Evolutionary conservation across 2,329 filamentous ascomycete species (phyloP).

Genomic region (Pseudogymnoascus sp.): DNA sequence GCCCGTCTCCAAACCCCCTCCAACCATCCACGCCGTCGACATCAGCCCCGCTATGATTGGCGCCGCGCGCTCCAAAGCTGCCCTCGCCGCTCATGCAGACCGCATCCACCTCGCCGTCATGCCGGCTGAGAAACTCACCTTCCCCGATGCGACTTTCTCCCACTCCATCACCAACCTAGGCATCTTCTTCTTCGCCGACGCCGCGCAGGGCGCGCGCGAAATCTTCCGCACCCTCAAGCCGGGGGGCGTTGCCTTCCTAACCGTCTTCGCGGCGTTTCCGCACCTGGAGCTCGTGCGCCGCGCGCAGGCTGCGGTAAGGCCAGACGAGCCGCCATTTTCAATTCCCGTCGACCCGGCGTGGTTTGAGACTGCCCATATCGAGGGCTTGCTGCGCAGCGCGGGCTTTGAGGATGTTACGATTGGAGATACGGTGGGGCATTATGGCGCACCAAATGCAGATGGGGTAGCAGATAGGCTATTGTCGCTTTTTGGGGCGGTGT

Average conservation of each 20-base stretch:
- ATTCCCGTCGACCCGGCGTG: not conserved
- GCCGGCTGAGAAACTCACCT: constrained; percentile 24
- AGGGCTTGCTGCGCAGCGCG: not conserved
- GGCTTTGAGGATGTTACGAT: not conserved
- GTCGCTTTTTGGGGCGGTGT: not conserved
- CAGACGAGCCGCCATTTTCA: not conserved
- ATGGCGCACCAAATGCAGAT: not conserved
- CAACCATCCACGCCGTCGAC: constrained; percentile 22
- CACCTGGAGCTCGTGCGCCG: not conserved
- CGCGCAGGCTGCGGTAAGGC: not conserved
- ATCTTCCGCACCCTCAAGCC: constrained; percentile 35
- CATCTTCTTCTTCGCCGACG: constrained; percentile 33
- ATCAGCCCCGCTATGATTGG: constrained; percentile 21
- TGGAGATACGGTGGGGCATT: not conserved
- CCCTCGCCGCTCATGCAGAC: not conserved
- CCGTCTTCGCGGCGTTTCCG: constrained; percentile 15
- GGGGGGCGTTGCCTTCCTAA: constrained; percentile 35
- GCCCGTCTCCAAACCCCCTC: not conserved
- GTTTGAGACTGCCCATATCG: not conserved
- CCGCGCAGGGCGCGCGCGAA: constrained; percentile 32
- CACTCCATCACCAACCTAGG: constrained; percentile 37
- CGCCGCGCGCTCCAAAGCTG: constrained; percentile 16
- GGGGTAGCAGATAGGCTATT: not conserved
- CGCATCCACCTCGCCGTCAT: constrained; percentile 19
- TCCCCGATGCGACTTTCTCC: constrained; percentile 32